Percentiles rank a stretch among this genome's conserved stretches.
These are phyloP conservation scores for Talaromyces verruculosus DNA, from an alignment of 2,329 filamentous ascomycete species.

Conservation along the genomic window DNA sequence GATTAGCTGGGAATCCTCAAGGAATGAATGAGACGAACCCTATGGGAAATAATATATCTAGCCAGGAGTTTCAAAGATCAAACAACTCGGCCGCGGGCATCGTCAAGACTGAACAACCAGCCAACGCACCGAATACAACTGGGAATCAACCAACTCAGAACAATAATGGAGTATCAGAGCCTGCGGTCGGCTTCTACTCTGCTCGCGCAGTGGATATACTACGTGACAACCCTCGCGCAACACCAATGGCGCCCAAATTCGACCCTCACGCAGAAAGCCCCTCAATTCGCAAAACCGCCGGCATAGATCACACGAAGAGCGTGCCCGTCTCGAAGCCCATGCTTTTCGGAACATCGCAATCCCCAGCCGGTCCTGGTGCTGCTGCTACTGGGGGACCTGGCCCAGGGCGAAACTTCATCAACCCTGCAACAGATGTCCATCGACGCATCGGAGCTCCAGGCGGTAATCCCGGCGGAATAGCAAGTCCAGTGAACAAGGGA, in stretches of 20 bases:
- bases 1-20: conserved; percentile 10
- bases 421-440: conserved; percentile 37
- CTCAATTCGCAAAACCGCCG: conserved; percentile 84
- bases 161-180: conserved; percentile 27
- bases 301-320: conserved; percentile 77
- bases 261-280: conserved; percentile 76
- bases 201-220: conserved; percentile 63
- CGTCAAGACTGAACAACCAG: conserved; percentile 15
- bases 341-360: conserved; percentile 31
- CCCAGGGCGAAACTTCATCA: conserved; percentile 36
- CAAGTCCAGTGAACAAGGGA: conserved; percentile 36
- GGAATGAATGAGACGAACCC: conserved; percentile 6
- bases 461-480: conserved; percentile 24
- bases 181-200: conserved; percentile 66
- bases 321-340: conserved; percentile 64
- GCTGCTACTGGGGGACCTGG: neutral
- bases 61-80: conserved; percentile 19
- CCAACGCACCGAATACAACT: conserved; percentile 27
- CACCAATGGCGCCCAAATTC: conserved; percentile 57
- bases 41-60: conserved; percentile 12
- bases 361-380: conserved; percentile 9
- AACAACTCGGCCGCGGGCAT: neutral
- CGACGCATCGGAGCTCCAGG: conserved; percentile 39
- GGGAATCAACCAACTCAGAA: conserved; percentile 14
- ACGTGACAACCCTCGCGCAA: conserved; percentile 51